phyloP scores from a whole-genome alignment of 2,329 filamentous ascomycete species.

The Lecanicillium sp. region DNA sequence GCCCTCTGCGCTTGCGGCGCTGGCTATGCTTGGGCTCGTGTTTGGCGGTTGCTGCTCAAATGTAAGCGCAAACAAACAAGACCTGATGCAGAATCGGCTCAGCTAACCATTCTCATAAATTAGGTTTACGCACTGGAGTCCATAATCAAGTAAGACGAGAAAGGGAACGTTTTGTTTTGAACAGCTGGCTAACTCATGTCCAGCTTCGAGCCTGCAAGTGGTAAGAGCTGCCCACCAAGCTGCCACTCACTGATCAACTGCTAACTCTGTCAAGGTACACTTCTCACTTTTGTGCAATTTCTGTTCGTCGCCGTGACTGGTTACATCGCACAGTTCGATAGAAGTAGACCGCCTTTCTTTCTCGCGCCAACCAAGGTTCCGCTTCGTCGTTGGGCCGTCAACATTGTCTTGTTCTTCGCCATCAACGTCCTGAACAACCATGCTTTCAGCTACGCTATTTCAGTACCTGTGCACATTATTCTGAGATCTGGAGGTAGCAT shows the following conservation, averaged over 20 bases:
- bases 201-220: conserved; percentile 78
- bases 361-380: conserved; percentile 75
- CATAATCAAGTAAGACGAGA: conserved; percentile 90
- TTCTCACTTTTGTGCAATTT: conserved; percentile 86
- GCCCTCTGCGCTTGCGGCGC: conserved; percentile 46
- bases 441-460: conserved; percentile 95
- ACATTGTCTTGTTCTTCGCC: conserved; percentile 83
- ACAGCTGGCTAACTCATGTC: conserved; percentile 12
- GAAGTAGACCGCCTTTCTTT: conserved; percentile 61
- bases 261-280: conserved; percentile 53
- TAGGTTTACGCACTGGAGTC: conserved; percentile 94
- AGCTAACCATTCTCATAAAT: conserved; percentile 19
- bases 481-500: conserved; percentile 91
- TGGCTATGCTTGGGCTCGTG: conserved; percentile 73
- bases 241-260: not conserved
- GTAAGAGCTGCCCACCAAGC: conserved; percentile 44
- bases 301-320: conserved; percentile 74
- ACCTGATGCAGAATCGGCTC: not conserved
- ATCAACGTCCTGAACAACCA: conserved; percentile 98
- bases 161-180: conserved; percentile 19
- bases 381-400: conserved; percentile 76
- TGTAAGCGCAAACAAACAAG: conserved; percentile 43
- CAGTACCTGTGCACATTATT: conserved; percentile 94
- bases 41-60: conserved; percentile 96
- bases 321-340: conserved; percentile 68